Evolutionary conservation across 148 eudicot genomes (phyloP), one percentile per base, ranked within the genome.

Genomic region (Fagopyrum tataricum): DNA sequence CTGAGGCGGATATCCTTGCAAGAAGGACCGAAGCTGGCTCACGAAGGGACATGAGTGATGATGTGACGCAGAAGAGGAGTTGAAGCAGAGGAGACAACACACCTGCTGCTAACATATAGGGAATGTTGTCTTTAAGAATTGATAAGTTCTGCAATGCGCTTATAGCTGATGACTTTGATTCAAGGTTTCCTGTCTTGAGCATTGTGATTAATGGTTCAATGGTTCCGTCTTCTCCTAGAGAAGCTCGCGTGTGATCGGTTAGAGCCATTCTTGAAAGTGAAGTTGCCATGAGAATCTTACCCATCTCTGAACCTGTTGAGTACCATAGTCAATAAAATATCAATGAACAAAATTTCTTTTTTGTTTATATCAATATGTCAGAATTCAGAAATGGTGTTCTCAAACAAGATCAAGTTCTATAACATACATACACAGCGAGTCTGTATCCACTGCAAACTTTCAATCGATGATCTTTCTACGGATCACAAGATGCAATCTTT

Each of bases 31-130:
- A 85, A 44, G 96, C 93, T 8, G 98, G 96, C 74, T 91, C 98
- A 3, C 90, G 82, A 11, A 94, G 91, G 67, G 93, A 88, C 97
- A 90, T 91, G 46, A 85, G 78, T 18, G 94, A 89, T 0, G 98
- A 95, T 12, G 98, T 95, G 47, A 95, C 96, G 4, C 96, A 89
- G 84, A 95, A 95, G 55, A 95, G 93, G 59, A 91, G 87, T 82
- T 91, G 97, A 49, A 91, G 86, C 20, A 91, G 90, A 73, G 93
- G 77, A 37, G 83, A 76, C n/a, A 95, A 79, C 40, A 95, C 79
- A 46, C 96, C 97, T 4, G 87, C 82, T 44, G 76, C 64, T 14
- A 86, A 71, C 75, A 95, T 75, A 20, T 76, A 78, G 23, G 84
- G 73, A 55, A 88, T 83, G 76, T 87, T 91, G 75, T 83, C 81